Conservation (phyloP, 2,329 filamentous ascomycete species). For the Monosporascus sp. region DNA sequence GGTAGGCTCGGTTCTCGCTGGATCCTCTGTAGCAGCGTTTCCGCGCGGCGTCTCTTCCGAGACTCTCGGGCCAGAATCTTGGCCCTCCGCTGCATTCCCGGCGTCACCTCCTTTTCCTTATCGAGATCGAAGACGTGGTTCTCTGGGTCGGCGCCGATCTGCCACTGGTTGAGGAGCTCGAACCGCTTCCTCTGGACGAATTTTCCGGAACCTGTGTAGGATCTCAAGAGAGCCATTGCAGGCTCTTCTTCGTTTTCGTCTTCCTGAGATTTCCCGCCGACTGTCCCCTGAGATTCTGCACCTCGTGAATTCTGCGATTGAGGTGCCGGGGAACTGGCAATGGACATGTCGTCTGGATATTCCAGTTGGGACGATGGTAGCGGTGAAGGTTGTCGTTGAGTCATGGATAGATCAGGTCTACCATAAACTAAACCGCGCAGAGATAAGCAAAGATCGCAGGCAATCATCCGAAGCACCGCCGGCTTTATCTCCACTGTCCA, state of each 20-base stretch:
- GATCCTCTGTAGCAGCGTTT: slow-evolving; percentile 21
- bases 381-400: neutral
- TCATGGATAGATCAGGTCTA: slow-evolving; percentile 3
- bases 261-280: slow-evolving; percentile 3
- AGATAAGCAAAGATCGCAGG: slow-evolving; percentile 25
- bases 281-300: slow-evolving; percentile 10
- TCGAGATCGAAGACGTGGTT: slow-evolving; percentile 26
- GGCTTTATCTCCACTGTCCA: slow-evolving; percentile 5
- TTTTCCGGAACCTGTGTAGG: slow-evolving; percentile 25
- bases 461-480: slow-evolving; percentile 15
- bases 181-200: slow-evolving; percentile 17
- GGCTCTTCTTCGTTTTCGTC: slow-evolving; percentile 17
- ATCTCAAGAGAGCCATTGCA: slow-evolving; percentile 22
- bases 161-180: slow-evolving; percentile 24
- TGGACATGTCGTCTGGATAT: slow-evolving; percentile 14
- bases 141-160: slow-evolving; percentile 16
- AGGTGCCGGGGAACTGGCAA: slow-evolving; percentile 14
- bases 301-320: slow-evolving; percentile 12
- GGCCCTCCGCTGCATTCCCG: slow-evolving; percentile 17
- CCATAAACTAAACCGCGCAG: slow-evolving; percentile 17
- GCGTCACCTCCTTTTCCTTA: slow-evolving; percentile 18
- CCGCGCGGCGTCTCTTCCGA: slow-evolving; percentile 25
- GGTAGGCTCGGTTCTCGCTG: slow-evolving; percentile 17
- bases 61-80: slow-evolving; percentile 20
- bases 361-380: neutral